Percentiles rank a stretch among this genome's conserved stretches.
Evolutionary conservation across 2,329 filamentous ascomycete genomes (phyloP).

Genomic region (Diaporthe capsici): DNA sequence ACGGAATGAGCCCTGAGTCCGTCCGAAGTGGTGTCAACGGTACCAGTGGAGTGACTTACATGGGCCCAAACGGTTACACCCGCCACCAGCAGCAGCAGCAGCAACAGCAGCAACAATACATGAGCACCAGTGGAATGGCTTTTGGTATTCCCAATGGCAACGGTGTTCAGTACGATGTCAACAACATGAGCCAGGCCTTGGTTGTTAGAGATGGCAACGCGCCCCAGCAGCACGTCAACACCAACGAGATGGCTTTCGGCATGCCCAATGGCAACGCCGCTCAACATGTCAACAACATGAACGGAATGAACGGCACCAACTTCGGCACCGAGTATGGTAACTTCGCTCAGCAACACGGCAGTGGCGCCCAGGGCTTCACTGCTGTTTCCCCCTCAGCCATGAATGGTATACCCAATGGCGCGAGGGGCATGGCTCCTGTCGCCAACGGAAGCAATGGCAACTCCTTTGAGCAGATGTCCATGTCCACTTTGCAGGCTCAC

Average conservation of each 20-base stretch:
- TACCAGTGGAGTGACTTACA: neutral
- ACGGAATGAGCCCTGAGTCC: neutral
- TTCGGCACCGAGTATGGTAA: neutral
- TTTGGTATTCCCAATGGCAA: neutral
- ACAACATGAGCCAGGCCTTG: neutral
- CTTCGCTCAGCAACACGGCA: constrained; percentile 1
- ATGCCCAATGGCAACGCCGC: neutral
- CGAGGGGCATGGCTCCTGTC: neutral
- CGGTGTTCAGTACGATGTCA: neutral
- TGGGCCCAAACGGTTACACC: neutral
- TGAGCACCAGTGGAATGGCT: neutral
- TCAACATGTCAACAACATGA: neutral
- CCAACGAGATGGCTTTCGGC: neutral
- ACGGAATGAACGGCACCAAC: neutral
- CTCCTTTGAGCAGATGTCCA: constrained; percentile 31
- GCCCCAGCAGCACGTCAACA: neutral
- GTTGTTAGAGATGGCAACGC: neutral
- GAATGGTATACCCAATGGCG: neutral
- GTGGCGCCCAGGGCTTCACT: neutral
- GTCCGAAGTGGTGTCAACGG: neutral
- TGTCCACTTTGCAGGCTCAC: constrained; percentile 34
- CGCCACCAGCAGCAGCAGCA: neutral
- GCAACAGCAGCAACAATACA: neutral
- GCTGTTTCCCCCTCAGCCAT: neutral
- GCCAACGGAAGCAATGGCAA: neutral